Evolutionary conservation across 2,329 filamentous ascomycete species (phyloP).

Genomic region (Fusarium sp.): DNA sequence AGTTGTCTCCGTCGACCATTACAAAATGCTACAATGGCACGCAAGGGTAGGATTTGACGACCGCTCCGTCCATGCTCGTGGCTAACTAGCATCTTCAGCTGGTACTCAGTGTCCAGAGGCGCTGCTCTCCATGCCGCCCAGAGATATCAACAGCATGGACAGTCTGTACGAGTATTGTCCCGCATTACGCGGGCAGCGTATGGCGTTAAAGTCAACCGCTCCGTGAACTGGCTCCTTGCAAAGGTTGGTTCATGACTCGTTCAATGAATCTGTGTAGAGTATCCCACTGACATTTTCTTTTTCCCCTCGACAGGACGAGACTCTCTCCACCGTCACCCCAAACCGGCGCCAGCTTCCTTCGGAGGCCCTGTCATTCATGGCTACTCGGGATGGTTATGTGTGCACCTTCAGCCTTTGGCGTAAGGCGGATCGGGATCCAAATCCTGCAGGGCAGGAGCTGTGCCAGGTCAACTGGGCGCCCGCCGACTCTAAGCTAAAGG

Average conservation of each 20-base stretch:
- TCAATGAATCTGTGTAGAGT: background rate
- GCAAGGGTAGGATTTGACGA: background rate
- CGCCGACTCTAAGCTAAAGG: accelerated
- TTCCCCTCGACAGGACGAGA: background rate
- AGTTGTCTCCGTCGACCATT: background rate
- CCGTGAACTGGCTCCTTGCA: background rate
- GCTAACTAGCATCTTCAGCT: background rate
- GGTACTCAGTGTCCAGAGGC: background rate
- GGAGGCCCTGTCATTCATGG: accelerated
- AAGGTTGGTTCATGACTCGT: background rate
- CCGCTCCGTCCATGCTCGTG: accelerated
- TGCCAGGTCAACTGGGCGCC: background rate
- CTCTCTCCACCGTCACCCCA: accelerated
- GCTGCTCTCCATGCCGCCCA: background rate
- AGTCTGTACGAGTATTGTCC: background rate
- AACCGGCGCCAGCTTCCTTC: background rate
- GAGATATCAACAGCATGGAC: background rate
- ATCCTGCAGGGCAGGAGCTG: no score
- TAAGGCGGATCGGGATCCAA: no score
- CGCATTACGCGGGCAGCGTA: background rate
- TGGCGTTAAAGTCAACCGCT: background rate
- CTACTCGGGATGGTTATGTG: background rate
- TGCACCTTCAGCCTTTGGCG: background rate
- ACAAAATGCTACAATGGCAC: accelerated
- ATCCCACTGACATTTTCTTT: background rate